These are phyloP conservation scores for Ambrosiella beaveri DNA, from an alignment of 2,329 filamentous ascomycete genomes.

Conservation along the genomic window DNA sequence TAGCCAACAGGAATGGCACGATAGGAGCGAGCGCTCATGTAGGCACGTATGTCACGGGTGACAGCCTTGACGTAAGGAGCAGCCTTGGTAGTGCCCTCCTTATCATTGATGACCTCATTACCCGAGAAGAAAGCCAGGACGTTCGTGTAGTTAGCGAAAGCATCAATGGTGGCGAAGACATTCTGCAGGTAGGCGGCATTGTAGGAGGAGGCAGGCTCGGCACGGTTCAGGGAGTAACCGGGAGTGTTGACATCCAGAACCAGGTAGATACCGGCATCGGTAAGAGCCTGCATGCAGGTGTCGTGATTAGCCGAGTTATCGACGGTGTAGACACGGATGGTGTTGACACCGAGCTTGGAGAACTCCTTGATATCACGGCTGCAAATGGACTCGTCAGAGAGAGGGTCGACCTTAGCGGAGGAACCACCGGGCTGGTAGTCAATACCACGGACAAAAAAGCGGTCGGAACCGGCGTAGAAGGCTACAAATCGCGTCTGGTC, in stretches of 20 bases:
- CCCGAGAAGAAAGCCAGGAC: slow-evolving; percentile 74
- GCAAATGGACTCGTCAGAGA: slow-evolving; percentile 54
- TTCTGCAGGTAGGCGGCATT: slow-evolving; percentile 70
- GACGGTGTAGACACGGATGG: slow-evolving; percentile 79
- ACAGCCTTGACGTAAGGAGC: slow-evolving; percentile 65
- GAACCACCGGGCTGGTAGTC: slow-evolving; percentile 48
- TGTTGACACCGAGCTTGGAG: slow-evolving; percentile 76
- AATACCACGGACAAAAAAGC: slow-evolving; percentile 43
- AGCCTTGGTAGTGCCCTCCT: slow-evolving; percentile 41
- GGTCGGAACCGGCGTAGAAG: slow-evolving; percentile 34
- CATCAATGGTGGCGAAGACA: slow-evolving; percentile 76
- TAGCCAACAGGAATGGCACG: slow-evolving; percentile 60
- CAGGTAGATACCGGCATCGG: slow-evolving; percentile 77
- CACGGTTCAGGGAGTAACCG: slow-evolving; percentile 72
- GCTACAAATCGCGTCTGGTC: slow-evolving; percentile 22
- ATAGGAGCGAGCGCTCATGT: slow-evolving; percentile 43
- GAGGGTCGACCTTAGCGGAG: slow-evolving; percentile 47
- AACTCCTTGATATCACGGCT: slow-evolving; percentile 66
- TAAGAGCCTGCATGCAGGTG: slow-evolving; percentile 66
- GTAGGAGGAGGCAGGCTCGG: slow-evolving; percentile 52
- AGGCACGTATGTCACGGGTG: slow-evolving; percentile 60
- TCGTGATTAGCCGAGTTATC: slow-evolving; percentile 74
- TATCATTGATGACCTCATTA: slow-evolving; percentile 63
- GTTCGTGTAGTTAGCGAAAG: slow-evolving; percentile 69
- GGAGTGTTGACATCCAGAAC: slow-evolving; percentile 85